phyloP scores from a whole-genome alignment of 129 eudicot genomes.

The Tagetes erecta region DNA sequence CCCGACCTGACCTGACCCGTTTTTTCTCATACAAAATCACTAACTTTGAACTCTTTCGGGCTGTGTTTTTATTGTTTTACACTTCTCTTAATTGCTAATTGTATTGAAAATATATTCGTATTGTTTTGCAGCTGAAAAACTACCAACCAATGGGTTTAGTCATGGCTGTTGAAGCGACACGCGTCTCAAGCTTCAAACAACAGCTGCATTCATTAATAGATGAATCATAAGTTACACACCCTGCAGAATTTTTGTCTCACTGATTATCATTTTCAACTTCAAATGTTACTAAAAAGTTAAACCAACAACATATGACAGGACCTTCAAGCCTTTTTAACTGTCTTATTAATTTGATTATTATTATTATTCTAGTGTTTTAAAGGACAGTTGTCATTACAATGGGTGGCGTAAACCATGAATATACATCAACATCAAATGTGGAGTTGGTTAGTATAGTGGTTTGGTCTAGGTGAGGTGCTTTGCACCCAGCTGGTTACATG shows the following conservation, averaged over 20 bases:
- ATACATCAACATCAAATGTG: constrained; percentile 1
- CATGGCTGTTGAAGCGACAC: constrained; percentile 39
- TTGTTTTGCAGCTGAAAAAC: constrained; percentile 35
- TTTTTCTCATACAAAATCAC: background rate
- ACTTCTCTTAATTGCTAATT: constrained; percentile 9
- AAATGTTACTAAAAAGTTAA: background rate
- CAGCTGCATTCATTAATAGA: constrained; percentile 39
- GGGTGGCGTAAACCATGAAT: background rate
- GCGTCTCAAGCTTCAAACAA: constrained; percentile 23
- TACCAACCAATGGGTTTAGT: constrained; percentile 42
- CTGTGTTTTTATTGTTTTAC: background rate
- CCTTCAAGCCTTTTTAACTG: constrained; percentile 1
- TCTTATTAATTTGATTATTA: background rate
- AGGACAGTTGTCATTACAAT: constrained; percentile 29
- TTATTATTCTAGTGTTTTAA: background rate
- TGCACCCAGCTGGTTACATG: constrained; percentile 16
- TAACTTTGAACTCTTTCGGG: background rate
- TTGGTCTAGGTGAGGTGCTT: constrained; percentile 16
- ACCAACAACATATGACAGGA: background rate
- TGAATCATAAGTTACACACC: constrained; percentile 18
- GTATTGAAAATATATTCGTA: background rate
- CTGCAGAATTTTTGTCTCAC: background rate
- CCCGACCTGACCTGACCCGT: constrained; percentile 1
- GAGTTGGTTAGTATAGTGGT: constrained; percentile 16
- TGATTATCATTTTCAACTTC: background rate